Evolutionary conservation across 2,329 filamentous ascomycete species (phyloP).

Genomic region (Acarospora socialis): DNA sequence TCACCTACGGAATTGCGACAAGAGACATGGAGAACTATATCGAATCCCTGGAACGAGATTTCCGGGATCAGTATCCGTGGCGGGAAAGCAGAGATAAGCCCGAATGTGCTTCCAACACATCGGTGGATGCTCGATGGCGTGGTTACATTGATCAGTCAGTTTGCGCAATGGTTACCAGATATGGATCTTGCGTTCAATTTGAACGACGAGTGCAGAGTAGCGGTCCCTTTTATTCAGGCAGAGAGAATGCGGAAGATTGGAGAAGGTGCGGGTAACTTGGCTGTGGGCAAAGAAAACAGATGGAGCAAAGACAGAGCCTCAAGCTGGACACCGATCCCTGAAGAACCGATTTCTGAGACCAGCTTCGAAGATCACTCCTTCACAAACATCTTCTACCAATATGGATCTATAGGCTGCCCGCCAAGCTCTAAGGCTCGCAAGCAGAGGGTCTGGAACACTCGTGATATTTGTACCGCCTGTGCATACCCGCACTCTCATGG

Average conservation of each 20-base stretch:
- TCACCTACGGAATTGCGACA: conserved; percentile 36
- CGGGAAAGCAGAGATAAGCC: conserved; percentile 35
- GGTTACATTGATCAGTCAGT: conserved; percentile 38
- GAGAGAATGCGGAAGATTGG: conserved; percentile 23
- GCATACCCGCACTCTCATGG: conserved; percentile 49
- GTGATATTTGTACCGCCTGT: conserved; percentile 51
- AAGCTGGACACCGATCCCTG: conserved; percentile 26
- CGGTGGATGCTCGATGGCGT: conserved; percentile 45
- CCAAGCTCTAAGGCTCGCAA: conserved; percentile 45
- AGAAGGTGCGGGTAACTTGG: conserved; percentile 8
- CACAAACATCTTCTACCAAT: conserved; percentile 26
- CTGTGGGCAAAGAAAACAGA: conserved; percentile 8
- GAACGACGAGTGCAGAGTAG: conserved; percentile 45
- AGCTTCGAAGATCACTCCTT: conserved; percentile 29
- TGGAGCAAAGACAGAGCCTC: conserved; percentile 26
- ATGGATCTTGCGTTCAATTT: conserved; percentile 51
- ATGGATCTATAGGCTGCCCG: conserved; percentile 43
- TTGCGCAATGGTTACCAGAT: conserved; percentile 41
- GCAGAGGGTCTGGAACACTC: conserved; percentile 48
- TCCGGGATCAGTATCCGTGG: conserved; percentile 42
- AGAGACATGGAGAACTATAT: conserved; percentile 38
- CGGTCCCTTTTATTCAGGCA: conserved; percentile 35
- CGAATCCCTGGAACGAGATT: conserved; percentile 40
- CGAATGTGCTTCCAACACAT: conserved; percentile 40
- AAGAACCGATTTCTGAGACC: conserved; percentile 21